These are phyloP conservation scores for Emergomyces orientalis DNA, from an alignment of 2,329 filamentous ascomycete species.

Conservation along the genomic window DNA sequence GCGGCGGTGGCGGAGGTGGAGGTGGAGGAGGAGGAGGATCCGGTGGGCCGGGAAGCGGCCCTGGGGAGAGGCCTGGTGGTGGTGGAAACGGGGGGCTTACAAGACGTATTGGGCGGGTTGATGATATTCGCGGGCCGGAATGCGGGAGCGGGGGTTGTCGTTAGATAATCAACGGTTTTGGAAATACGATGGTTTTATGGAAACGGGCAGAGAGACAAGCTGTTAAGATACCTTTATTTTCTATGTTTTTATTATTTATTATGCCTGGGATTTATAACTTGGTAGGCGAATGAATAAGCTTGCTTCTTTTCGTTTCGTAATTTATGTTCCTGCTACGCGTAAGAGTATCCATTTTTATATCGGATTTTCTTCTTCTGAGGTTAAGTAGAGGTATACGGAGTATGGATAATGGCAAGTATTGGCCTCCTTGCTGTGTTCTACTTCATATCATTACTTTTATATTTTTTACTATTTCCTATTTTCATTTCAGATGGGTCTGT, in stretches of 20 bases:
- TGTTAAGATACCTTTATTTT: neutral
- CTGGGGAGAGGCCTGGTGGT: slow-evolving; percentile 15
- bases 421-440: neutral
- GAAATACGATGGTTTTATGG: neutral
- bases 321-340: neutral
- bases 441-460: neutral
- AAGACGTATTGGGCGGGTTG: slow-evolving; percentile 37
- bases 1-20: slow-evolving; percentile 17
- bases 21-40: slow-evolving; percentile 16
- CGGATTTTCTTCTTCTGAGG: neutral
- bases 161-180: slow-evolving; percentile 12
- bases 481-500: neutral
- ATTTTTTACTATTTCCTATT: neutral
- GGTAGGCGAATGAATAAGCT: neutral
- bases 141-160: slow-evolving; percentile 39
- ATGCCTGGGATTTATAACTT: neutral
- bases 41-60: slow-evolving; percentile 22
- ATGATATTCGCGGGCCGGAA: slow-evolving; percentile 42
- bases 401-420: neutral
- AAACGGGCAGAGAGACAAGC: neutral
- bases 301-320: neutral
- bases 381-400: neutral
- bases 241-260: neutral
- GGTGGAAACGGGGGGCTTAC: slow-evolving; percentile 21
- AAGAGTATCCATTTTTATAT: neutral